Base-by-base conservation (phyloP, 2,329 filamentous ascomycete species). In the Fusarium protoensiforme region DNA sequence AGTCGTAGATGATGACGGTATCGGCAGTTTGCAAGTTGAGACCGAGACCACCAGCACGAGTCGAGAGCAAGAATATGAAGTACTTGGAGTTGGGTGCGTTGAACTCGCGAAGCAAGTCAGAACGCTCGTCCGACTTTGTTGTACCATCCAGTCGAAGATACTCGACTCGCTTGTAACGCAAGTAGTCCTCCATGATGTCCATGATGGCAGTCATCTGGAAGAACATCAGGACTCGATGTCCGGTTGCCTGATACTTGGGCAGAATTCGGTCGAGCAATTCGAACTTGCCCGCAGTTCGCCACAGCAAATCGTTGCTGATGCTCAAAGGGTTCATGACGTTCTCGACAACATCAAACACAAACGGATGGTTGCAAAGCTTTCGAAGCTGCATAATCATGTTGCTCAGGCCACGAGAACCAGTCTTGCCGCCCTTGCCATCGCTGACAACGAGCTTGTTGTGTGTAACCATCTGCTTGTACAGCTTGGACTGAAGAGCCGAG, bases 171-270 rank as follows among this genome's bases (percentile, higher is more conserved):
- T 94, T 90, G 79, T 94, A 92, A 5, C 96, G 92, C 71, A 99
- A 84, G 82, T 97, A 99, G 81, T 99, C 96, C 78, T 99, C 96
- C 96, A 99, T 98, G 79, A 99, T 99, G 84, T 99, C 98, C 96
- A 99, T 99, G 81, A 99, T 99, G 71, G 97, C 95, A 5, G 96
- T 99, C 96, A 99, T 99, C 83, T 99, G 96, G 88, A 99, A 99
- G 89, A 99, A 99, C 93, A 99, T 98, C 82, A 99, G 88, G 31
- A 98, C 95, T 83, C 96, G 93, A 90, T 99, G 96, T 18, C 94
- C 94, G 2, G 94, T 95, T 4, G 89, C 92, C 77, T 94, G 90
- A 83, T 99, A 98, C 84, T 99, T 99, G 54, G 96, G 96, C 72
- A 99, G 83, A 70, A 99, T 88, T 60, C 96, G 90, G 81, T 99